Evolutionary conservation across 2,329 filamentous ascomycete genomes (phyloP).

Genomic region (Fusarium mangiferae): DNA sequence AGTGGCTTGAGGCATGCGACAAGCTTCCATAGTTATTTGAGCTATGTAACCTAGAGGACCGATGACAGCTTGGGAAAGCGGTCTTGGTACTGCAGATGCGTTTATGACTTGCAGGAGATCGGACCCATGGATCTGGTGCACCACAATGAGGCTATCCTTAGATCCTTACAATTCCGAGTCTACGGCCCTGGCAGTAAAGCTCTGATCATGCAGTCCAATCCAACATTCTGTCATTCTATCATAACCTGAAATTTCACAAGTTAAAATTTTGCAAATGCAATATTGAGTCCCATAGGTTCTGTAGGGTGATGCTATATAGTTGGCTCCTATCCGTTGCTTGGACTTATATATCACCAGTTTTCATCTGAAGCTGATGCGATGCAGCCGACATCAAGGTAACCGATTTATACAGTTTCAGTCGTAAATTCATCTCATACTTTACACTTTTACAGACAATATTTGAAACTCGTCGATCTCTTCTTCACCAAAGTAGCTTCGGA

Average conservation of each 20-base stretch:
- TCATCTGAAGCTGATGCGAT: background rate
- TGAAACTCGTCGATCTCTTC: background rate
- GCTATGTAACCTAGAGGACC: background rate
- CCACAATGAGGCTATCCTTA: background rate
- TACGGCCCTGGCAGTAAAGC: background rate
- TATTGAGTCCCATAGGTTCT: background rate
- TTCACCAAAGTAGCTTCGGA: background rate
- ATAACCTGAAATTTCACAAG: too few species aligned
- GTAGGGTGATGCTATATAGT: background rate
- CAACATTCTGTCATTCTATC: too few species aligned
- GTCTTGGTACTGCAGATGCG: background rate
- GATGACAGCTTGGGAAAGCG: background rate
- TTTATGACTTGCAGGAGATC: conserved; percentile 11
- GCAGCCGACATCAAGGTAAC: background rate
- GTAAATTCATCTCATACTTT: background rate
- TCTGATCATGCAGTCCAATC: background rate
- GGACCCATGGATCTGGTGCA: background rate
- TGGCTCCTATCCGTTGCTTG: background rate
- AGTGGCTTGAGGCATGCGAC: conserved; percentile 18
- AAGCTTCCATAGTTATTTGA: background rate
- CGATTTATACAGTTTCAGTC: background rate
- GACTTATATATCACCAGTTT: background rate
- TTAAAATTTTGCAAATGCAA: too few species aligned
- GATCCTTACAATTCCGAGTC: background rate
- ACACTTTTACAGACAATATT: background rate